These are phyloP conservation scores for Calonectria hongkongensis DNA, from an alignment of 2,329 filamentous ascomycete species.

Conservation along the genomic window DNA sequence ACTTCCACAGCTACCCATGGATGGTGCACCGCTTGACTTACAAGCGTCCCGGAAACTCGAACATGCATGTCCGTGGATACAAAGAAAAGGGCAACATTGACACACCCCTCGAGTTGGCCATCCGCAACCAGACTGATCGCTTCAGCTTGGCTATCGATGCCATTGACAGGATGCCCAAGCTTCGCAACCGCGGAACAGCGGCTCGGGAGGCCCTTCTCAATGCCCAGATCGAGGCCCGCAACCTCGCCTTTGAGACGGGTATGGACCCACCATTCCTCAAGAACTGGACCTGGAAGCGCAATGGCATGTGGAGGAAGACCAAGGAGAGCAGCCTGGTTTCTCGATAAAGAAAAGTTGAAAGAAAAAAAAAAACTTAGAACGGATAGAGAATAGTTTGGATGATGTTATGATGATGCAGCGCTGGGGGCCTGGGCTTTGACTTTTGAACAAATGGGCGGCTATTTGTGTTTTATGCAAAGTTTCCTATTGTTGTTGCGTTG, in stretches of 20 bases:
- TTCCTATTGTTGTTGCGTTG: conserved; percentile 44
- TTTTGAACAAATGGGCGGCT: conserved; percentile 35
- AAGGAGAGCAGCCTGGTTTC: conserved; percentile 50
- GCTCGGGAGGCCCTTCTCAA: conserved; percentile 79
- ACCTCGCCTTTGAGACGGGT: conserved; percentile 81
- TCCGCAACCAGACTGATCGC: conserved; percentile 85
- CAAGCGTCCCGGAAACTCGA: conserved; percentile 80
- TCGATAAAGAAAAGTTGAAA: conserved; percentile 43
- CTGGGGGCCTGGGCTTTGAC: conserved; percentile 49
- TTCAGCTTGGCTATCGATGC: conserved; percentile 86
- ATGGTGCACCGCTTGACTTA: conserved; percentile 86
- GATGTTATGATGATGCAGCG: conserved; percentile 31
- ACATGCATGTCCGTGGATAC: conserved; percentile 86
- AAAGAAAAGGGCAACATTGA: conserved; percentile 91
- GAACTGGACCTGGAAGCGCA: conserved; percentile 79
- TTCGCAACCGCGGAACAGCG: conserved; percentile 78
- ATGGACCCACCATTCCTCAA: conserved; percentile 80
- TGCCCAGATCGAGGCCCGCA: conserved; percentile 77
- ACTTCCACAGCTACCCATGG: conserved; percentile 91
- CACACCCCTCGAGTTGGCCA: conserved; percentile 85
- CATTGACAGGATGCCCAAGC: conserved; percentile 78
- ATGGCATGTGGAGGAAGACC: conserved; percentile 62
- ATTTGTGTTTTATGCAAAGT: conserved; percentile 41
- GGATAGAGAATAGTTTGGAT: conserved; percentile 43
- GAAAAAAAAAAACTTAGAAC: conserved; percentile 35